Base-by-base conservation (phyloP, 2,329 filamentous ascomycete species). In the Fusarium mangiferae region DNA sequence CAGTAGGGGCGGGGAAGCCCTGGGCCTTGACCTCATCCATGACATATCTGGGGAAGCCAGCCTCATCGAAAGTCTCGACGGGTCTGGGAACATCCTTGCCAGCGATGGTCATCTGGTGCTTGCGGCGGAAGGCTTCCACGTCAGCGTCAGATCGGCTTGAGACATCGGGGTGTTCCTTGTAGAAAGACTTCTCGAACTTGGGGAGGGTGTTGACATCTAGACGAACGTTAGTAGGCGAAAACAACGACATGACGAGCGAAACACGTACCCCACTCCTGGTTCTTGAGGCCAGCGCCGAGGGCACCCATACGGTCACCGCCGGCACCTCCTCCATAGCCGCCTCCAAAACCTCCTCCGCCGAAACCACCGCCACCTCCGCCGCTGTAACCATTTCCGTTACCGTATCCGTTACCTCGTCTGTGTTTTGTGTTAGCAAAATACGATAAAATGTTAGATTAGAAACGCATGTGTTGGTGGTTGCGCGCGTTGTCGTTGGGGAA, bases 131-230 rank as follows among this genome's bases (percentile, higher is more conserved):
- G 63, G 91, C 93, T 35, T 95, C 93, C 66, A 99, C 93, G 73
- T 98, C 96, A 64, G 90, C 90, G 46, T 90, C 83, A 18, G 94
- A 91, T 80, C 96, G 94, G 79, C 84, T 87, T 71, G 91, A 85
- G 70, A 99, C 96, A 68, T 90, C 90, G 38, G 92, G 89, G 81
- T 96, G 92, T 85, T 98, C 96, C 87, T 98, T 98, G 90, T 99
- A 99, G 87, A 99, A 99, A 14, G 94, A 95, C 86, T 99, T 99
- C 83, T 99, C 96, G 86, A 99, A 99, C 85, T 98, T 98, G 78
- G 96, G 96, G 51, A 99, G 81, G 12, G 91, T 83, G 80, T 83
- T 87, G 61, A 96, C 79, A 82, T 99, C 96, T 96, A 76, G 26
- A 42, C 12, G 28, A 48, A 24, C 11, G 66, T 81, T 79, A 82